Conservation (phyloP, 352 stramenopile genomes). For the Halophytophthora polymorphica region DNA sequence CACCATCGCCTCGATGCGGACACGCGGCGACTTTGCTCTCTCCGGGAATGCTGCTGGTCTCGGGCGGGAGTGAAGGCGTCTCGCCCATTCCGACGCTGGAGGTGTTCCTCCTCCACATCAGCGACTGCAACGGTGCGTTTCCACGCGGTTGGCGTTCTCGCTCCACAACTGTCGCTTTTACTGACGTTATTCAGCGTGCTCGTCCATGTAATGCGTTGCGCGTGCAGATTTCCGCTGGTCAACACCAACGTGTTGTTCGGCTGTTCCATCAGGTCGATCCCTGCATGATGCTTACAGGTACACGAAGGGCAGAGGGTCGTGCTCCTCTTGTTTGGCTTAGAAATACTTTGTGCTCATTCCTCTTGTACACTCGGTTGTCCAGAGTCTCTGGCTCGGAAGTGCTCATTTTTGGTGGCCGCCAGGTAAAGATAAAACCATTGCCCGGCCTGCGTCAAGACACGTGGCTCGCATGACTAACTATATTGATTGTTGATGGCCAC, state of each 20-base stretch:
- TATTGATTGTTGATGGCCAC: background rate
- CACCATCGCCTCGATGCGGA: slow-evolving; percentile 44
- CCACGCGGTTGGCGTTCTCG: background rate
- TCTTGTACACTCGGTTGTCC: background rate
- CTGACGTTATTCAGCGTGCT: background rate
- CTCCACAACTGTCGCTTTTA: background rate
- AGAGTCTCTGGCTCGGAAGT: slow-evolving; percentile 42
- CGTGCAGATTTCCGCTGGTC: slow-evolving; percentile 54
- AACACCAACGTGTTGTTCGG: slow-evolving; percentile 22
- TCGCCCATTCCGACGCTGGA: slow-evolving; percentile 41
- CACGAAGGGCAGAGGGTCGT: background rate
- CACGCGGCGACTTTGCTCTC: slow-evolving; percentile 47
- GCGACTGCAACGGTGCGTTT: slow-evolving; percentile 28
- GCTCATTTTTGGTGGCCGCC: slow-evolving; percentile 62
- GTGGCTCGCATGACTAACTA: slow-evolving; percentile 1
- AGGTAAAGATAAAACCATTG: slow-evolving; percentile 29
- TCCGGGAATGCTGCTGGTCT: slow-evolving; percentile 40
- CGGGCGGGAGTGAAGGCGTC: slow-evolving; percentile 62
- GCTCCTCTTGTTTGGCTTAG: background rate
- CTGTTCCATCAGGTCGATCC: slow-evolving; percentile 37
- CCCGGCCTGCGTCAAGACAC: background rate
- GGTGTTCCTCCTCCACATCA: slow-evolving; percentile 42
- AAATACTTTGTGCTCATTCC: background rate
- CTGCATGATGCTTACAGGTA: slow-evolving; percentile 59
- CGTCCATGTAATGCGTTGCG: background rate